phyloP scores from a whole-genome alignment of 371 early-diverging fungal genomes.

The Mucor plumbeus region DNA sequence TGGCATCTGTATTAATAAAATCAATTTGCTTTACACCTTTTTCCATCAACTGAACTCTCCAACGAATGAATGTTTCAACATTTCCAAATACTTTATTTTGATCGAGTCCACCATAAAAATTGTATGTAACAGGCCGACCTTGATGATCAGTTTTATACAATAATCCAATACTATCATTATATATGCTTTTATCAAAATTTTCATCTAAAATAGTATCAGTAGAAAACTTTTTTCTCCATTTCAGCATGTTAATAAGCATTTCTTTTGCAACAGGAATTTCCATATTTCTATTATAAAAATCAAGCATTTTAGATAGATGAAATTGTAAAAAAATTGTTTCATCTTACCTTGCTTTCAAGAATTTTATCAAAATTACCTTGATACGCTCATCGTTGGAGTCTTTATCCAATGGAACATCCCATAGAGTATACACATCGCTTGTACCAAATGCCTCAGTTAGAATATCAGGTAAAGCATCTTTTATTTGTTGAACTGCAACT shows the following conservation, averaged over 20 bases:
- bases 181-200: slow-evolving; percentile 25
- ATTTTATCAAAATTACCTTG: slow-evolving; percentile 62
- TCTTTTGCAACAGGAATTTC: slow-evolving; percentile 45
- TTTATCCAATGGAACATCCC: slow-evolving; percentile 56
- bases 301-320: neutral
- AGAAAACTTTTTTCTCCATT: slow-evolving; percentile 62
- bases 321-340: neutral
- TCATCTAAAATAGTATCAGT: slow-evolving; percentile 54
- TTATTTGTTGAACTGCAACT: slow-evolving; percentile 49
- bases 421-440: slow-evolving; percentile 43
- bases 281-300: slow-evolving; percentile 29
- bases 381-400: slow-evolving; percentile 55
- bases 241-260: slow-evolving; percentile 58
- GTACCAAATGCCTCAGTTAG: slow-evolving; percentile 39
- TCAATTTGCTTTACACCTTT: slow-evolving; percentile 57
- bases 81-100: slow-evolving; percentile 63
- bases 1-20: slow-evolving; percentile 58
- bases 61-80: slow-evolving; percentile 60
- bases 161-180: slow-evolving; percentile 44
- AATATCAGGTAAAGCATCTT: slow-evolving; percentile 51
- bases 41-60: slow-evolving; percentile 70
- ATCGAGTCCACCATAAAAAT: slow-evolving; percentile 63
- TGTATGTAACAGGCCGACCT: slow-evolving; percentile 65
- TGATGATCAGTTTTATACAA: slow-evolving; percentile 54
- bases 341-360: slow-evolving; percentile 56